phyloP scores from a whole-genome alignment of 1,284 basidiomycete genomes.

The Polyporus tsugae region DNA sequence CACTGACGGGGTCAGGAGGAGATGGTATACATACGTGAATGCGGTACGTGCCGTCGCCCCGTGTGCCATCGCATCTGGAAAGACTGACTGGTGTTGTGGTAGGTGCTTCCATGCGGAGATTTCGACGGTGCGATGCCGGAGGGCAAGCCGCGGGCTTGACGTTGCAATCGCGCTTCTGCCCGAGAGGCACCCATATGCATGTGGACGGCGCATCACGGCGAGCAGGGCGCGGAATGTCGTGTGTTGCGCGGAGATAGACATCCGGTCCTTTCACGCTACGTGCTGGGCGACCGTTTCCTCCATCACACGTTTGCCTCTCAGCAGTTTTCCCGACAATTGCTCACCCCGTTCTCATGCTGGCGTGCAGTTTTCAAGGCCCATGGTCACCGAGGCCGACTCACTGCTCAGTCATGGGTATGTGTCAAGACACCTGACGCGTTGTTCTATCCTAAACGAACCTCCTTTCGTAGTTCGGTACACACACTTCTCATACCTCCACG shows the following conservation, averaged over 20 bases:
- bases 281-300: neutral
- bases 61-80: neutral
- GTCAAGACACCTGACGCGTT: conserved; percentile 4
- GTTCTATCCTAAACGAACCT: neutral
- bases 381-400: neutral
- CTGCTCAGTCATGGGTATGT: neutral
- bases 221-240: neutral
- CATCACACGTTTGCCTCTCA: neutral
- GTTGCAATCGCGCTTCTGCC: neutral
- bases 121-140: neutral
- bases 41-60: neutral
- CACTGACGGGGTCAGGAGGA: neutral
- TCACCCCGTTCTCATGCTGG: neutral
- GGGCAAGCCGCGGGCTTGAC: neutral
- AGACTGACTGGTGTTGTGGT: neutral
- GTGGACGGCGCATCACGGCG: neutral
- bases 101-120: conserved; percentile 4
- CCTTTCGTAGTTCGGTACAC: neutral
- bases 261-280: neutral
- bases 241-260: neutral
- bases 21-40: neutral
- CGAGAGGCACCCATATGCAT: conserved; percentile 3
- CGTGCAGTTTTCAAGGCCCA: neutral
- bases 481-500: neutral
- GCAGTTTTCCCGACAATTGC: neutral